These are phyloP conservation scores for Linum usitatissimum DNA, from an alignment of 345 rosid genomes.

Conservation along the genomic window DNA sequence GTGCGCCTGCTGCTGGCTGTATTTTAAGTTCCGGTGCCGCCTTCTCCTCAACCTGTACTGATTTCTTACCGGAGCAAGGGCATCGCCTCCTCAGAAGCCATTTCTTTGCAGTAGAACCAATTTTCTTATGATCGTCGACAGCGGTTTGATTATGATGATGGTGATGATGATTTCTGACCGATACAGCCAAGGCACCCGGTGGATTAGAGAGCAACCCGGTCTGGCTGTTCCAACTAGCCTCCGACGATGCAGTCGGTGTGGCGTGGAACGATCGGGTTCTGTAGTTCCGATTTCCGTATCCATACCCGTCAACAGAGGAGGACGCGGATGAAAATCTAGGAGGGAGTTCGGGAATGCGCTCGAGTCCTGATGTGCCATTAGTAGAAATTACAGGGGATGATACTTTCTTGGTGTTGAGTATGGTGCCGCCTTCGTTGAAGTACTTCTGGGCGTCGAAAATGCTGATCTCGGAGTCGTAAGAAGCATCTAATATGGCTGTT, in stretches of 20 bases:
- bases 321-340: constrained; percentile 54
- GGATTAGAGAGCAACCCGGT: constrained; percentile 56
- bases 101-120: constrained; percentile 16
- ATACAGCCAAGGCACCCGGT: constrained; percentile 39
- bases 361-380: constrained; percentile 5
- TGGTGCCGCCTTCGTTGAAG: constrained; percentile 37
- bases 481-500: constrained; percentile 6
- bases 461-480: constrained; percentile 32
- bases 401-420: constrained; percentile 22
- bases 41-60: constrained; percentile 58
- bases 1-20: constrained; percentile 2
- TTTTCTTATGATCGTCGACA: constrained; percentile 14
- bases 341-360: constrained; percentile 14
- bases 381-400: constrained; percentile 24
- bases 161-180: constrained; percentile 20
- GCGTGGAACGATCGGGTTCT: constrained; percentile 39
- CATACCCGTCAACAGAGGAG: constrained; percentile 36
- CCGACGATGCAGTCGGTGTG: constrained; percentile 64
- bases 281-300: constrained; percentile 15
- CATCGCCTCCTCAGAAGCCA: constrained; percentile 56
- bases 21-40: constrained; percentile 23
- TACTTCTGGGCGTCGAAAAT: constrained; percentile 64
- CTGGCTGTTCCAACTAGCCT: constrained; percentile 92
- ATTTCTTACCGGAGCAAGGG: constrained; percentile 47
- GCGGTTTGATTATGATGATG: not conserved